A percentile compares a stretch with the other conserved stretches of the same genome.
phyloP scores from a whole-genome alignment of 805 yeast species.

The Kurtzmaniella cleridarum region DNA sequence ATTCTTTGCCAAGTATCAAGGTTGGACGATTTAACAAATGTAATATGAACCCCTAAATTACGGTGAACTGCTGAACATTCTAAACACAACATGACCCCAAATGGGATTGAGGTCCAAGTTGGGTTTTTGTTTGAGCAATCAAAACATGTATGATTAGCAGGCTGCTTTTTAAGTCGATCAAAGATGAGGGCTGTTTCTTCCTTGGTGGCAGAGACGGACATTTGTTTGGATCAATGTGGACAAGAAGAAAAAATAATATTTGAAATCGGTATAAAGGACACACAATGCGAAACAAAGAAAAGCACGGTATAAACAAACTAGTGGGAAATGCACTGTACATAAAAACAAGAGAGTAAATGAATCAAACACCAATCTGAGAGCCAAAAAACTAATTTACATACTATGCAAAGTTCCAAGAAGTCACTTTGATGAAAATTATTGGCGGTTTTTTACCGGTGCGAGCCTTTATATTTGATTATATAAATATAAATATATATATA shows the following conservation, averaged over 20 bases:
- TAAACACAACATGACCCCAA: constrained; percentile 86
- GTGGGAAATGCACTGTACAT: no score
- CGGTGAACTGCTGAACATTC: constrained; percentile 96
- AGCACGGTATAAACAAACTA: no score
- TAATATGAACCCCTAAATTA: constrained; percentile 91
- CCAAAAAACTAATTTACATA: no score
- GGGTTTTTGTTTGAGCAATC: constrained; percentile 94
- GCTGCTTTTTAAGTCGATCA: constrained; percentile 53
- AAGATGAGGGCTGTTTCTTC: constrained; percentile 68
- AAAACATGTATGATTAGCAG: constrained; percentile 81
- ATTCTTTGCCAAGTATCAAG: constrained; percentile 92
- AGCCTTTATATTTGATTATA: no score
- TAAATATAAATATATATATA: no score
- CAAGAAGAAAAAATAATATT: background rate
- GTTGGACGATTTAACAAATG: constrained; percentile 88
- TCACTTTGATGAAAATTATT: no score
- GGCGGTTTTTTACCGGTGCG: no score
- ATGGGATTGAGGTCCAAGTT: constrained; percentile 97
- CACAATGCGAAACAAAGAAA: background rate
- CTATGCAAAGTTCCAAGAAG: no score
- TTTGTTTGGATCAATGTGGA: constrained; percentile 5
- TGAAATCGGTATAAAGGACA: background rate
- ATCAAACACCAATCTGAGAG: background rate
- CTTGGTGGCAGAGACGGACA: constrained; percentile 55
- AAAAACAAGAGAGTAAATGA: background rate